These are phyloP conservation scores for Termitomyces sp. DNA, from an alignment of 768 basidiomycete genomes.

Conservation along the genomic window DNA sequence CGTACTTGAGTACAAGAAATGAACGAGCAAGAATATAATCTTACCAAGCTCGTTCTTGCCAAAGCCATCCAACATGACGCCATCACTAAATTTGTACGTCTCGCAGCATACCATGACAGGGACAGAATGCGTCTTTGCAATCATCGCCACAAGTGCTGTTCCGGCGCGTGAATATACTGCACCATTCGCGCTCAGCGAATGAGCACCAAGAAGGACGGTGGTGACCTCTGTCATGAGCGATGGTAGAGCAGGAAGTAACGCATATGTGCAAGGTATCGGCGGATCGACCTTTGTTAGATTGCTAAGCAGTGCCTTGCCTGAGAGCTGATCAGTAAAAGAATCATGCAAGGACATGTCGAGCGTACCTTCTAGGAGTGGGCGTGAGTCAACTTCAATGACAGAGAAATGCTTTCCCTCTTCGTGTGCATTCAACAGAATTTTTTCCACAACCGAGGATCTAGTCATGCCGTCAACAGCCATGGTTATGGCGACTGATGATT, in stretches of 20 bases:
- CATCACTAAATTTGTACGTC: conserved; percentile 97
- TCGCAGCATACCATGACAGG: conserved; percentile 98
- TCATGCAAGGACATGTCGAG: neutral
- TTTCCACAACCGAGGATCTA: conserved; percentile 94
- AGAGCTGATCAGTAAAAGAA: conserved; percentile 1
- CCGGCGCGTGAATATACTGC: conserved; percentile 92
- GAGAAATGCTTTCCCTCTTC: conserved; percentile 76
- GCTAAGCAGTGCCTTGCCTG: conserved; percentile 78
- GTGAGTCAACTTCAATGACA: conserved; percentile 92
- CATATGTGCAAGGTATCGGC: conserved; percentile 84
- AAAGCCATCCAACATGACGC: conserved; percentile 89
- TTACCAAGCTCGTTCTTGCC: conserved; percentile 94
- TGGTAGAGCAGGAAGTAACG: conserved; percentile 83
- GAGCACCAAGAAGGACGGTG: conserved; percentile 87
- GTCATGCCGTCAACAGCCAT: conserved; percentile 5
- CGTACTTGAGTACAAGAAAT: conserved; percentile 4
- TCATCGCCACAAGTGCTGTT: conserved; percentile 95
- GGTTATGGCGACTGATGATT: neutral
- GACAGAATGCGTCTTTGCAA: conserved; percentile 84
- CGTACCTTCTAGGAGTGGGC: conserved; percentile 87
- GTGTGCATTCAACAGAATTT: conserved; percentile 78
- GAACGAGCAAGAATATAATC: conserved; percentile 16
- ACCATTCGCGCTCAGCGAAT: conserved; percentile 93
- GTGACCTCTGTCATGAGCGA: conserved; percentile 80
- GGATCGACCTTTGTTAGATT: conserved; percentile 57